Conservation (phyloP, 1,284 basidiomycete species). For the Fomitopsis schrenkii region DNA sequence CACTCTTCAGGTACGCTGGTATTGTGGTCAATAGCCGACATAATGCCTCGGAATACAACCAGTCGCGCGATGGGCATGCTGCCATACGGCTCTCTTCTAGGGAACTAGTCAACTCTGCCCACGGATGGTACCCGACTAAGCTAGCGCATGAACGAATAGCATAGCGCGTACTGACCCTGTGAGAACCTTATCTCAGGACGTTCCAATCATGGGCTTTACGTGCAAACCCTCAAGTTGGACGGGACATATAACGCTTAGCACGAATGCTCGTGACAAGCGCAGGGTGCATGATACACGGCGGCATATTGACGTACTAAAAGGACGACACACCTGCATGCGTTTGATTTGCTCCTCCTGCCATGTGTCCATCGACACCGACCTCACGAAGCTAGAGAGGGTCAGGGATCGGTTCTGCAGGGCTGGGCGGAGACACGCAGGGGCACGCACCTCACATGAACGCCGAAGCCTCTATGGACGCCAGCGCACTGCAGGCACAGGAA, state of each 20-base stretch:
- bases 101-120: not conserved
- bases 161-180: not conserved
- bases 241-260: not conserved
- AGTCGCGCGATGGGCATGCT: not conserved
- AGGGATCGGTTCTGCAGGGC: not conserved
- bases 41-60: not conserved
- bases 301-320: not conserved
- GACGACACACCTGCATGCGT: conserved; percentile 77
- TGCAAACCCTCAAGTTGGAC: not conserved
- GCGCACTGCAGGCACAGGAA: conserved; percentile 93
- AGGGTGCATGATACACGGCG: not conserved
- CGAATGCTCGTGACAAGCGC: not conserved
- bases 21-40: not conserved
- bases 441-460: conserved; percentile 76
- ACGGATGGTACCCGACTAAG: no score
- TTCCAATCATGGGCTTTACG: no score
- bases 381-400: conserved; percentile 65
- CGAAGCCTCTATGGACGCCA: conserved; percentile 84
- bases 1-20: not conserved
- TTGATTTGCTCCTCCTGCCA: conserved; percentile 90
- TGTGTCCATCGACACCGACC: conserved; percentile 93
- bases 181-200: not conserved
- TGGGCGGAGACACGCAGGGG: not conserved
- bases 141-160: no score
- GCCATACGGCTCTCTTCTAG: not conserved